phyloP scores from a whole-genome alignment of 192 early-diverging fungal species.

The Pecoramyces ruminantium region DNA sequence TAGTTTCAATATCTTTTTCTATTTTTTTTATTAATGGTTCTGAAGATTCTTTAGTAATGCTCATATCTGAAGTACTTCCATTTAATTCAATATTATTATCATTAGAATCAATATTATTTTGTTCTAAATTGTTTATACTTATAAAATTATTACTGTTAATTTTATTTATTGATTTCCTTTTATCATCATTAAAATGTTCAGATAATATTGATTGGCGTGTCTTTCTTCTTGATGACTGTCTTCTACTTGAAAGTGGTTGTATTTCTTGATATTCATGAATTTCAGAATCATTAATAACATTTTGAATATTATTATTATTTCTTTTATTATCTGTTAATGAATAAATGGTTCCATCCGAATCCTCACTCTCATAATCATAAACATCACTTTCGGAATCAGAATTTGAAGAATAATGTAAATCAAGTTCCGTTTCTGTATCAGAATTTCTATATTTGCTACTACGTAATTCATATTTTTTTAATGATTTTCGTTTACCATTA shows the following conservation, averaged over 20 bases:
- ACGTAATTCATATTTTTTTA: background rate
- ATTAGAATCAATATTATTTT: too few relatives aligned
- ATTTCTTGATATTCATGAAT: too few relatives aligned
- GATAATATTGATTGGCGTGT: background rate
- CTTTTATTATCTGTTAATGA: background rate
- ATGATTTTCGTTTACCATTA: background rate
- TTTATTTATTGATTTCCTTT: too few relatives aligned
- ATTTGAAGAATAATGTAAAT: background rate
- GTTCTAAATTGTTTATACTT: too few relatives aligned
- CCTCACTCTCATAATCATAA: background rate
- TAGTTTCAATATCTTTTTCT: background rate
- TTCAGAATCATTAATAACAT: background rate
- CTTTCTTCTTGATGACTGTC: background rate
- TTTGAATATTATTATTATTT: background rate
- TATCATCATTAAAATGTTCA: background rate
- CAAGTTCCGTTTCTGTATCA: background rate
- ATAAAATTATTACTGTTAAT: too few relatives aligned
- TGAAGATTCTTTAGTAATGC: background rate
- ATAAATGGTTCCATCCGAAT: background rate
- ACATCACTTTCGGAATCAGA: background rate
- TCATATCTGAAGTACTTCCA: background rate
- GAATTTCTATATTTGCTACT: background rate
- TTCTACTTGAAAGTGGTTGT: background rate
- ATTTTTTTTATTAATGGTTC: background rate
- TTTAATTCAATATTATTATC: too few relatives aligned